Evolutionary conservation across 768 basidiomycete genomes (phyloP), one percentile per base, ranked within the genome.

Genomic region (Pleurotus pulmonarius): DNA sequence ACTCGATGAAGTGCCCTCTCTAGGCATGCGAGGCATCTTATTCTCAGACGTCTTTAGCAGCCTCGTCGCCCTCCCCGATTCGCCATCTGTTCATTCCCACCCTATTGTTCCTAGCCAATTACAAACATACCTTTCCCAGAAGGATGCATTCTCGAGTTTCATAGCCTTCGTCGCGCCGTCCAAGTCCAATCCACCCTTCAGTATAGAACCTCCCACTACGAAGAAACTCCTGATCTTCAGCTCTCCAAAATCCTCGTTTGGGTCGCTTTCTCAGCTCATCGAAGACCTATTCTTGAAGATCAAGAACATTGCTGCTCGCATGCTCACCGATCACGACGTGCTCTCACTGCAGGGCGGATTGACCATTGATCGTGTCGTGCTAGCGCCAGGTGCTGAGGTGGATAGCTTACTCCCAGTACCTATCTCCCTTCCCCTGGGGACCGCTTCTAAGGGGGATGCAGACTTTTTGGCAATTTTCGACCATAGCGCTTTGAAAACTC

Each of bases 381-480:
- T 95, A 26, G 76, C 83, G 3, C 72, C 81, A 11, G 77, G 78
- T 58, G 66, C 64, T 3, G 69, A 65, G 3, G 61, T 63, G 13
- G 59, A 67, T 9, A 72, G 73, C 22, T 68, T 70, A 58, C 51
- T 83, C 15, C 87, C 91, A 15, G 64, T 90, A 44, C 73, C 83
- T 40, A 61, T 82, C 56, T 63, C 76, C 38, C 62, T 93, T 59
- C 85, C 90, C 59, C 68, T 94, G 29, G 78, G 77, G 24, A 63
- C 70, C 20, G 63, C 67, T 6, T 75, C 74, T 55, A 51, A 63
- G 6, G 83, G 83, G 16, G 71, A 74, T 47, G 77, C 83, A 1
- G 88, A 92, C 70, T 90, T 93, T 66, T 66, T 87, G 43, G 86
- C 83, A 56, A 71, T 98, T 34, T 74, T 93, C 39, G 92, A 95